Percentiles rank a stretch among this genome's conserved stretches.
Conservation (phyloP, 345 rosid genomes). For the Lumnitzera racemosa region DNA sequence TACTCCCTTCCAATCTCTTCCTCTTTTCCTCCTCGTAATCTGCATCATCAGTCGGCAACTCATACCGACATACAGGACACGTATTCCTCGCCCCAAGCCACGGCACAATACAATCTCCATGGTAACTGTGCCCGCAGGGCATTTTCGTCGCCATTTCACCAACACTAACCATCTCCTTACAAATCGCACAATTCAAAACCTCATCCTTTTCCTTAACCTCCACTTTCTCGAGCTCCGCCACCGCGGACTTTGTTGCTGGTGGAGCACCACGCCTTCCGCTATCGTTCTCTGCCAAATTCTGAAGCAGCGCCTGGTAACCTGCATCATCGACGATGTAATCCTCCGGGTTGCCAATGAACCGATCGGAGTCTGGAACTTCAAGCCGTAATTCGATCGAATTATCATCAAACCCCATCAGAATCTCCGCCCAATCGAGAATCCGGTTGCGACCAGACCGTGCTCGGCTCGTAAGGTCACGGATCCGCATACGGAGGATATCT, state of each 20-base stretch:
- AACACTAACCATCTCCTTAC: slow-evolving; percentile 45
- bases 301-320: slow-evolving; percentile 56
- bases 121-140: slow-evolving; percentile 65
- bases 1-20: slow-evolving; percentile 16
- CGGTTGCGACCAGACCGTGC: slow-evolving; percentile 56
- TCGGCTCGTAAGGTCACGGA: slow-evolving; percentile 42
- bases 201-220: slow-evolving; percentile 27
- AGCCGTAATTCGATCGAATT: slow-evolving; percentile 57
- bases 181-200: slow-evolving; percentile 38
- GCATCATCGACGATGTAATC: slow-evolving; percentile 50
- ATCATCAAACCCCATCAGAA: slow-evolving; percentile 58
- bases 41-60: slow-evolving; percentile 55
- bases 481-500: slow-evolving; percentile 32
- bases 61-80: slow-evolving; percentile 65
- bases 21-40: slow-evolving; percentile 61
- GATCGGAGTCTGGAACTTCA: slow-evolving; percentile 41
- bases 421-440: slow-evolving; percentile 69
- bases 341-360: slow-evolving; percentile 45
- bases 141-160: slow-evolving; percentile 52
- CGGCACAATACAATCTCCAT: slow-evolving; percentile 56
- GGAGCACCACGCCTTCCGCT: slow-evolving; percentile 67
- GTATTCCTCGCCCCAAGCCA: slow-evolving; percentile 71
- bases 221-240: slow-evolving; percentile 33
- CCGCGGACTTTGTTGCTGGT: slow-evolving; percentile 43
- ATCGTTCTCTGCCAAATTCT: slow-evolving; percentile 60